A percentile compares a stretch with the other conserved stretches of the same genome.
Evolutionary conservation across 805 yeast genomes (phyloP).

Genomic region (Lachancea quebecensis): DNA sequence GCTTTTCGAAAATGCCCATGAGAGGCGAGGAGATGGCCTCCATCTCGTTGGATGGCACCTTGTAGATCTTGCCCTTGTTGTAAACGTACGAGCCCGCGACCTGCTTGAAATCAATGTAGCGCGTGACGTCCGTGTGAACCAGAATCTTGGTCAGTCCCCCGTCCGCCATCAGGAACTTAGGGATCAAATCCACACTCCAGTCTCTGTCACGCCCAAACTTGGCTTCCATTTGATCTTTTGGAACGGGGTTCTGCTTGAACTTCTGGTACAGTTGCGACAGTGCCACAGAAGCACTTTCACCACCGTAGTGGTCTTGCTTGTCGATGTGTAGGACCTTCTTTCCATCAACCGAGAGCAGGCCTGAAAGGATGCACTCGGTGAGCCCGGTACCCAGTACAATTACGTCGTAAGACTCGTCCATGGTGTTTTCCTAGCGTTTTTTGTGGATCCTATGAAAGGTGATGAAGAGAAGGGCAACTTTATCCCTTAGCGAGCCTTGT

Average conservation of each 20-base stretch:
- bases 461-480: too few species aligned
- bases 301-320: conserved; percentile 94
- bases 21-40: conserved; percentile 89
- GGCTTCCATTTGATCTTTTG: conserved; percentile 55
- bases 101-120: conserved; percentile 94
- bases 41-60: conserved; percentile 86
- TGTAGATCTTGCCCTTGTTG: conserved; percentile 79
- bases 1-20: conserved; percentile 94
- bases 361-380: conserved; percentile 93
- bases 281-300: conserved; percentile 78
- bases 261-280: conserved; percentile 64
- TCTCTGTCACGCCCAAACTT: conserved; percentile 87
- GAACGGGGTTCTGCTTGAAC: conserved; percentile 74
- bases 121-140: conserved; percentile 91
- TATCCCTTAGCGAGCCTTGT: too few species aligned
- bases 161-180: conserved; percentile 94
- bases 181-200: conserved; percentile 96
- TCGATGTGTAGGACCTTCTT: conserved; percentile 96
- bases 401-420: conserved; percentile 97
- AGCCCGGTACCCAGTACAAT: conserved; percentile 93
- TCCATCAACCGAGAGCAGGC: conserved; percentile 93
- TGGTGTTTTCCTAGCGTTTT: conserved; percentile 19
- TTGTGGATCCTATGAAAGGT: too few species aligned
- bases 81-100: conserved; percentile 94
- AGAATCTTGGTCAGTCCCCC: conserved; percentile 95